Evolutionary conservation across 768 basidiomycete genomes (phyloP).

Genomic region (Kwoniella sp.): DNA sequence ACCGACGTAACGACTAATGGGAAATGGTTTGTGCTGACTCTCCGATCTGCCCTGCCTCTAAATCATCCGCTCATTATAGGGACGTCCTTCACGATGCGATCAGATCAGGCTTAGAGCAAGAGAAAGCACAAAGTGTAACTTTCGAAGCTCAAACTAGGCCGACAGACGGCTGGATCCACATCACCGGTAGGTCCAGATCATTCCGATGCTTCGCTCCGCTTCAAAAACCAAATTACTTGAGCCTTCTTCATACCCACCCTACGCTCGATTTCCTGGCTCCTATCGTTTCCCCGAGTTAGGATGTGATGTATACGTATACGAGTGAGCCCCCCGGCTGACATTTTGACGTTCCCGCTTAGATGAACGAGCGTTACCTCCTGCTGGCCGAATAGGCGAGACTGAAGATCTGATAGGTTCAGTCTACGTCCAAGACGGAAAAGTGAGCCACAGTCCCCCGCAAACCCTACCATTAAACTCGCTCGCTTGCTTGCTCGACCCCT

Average conservation of each 20-base stretch:
- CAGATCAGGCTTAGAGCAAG: conserved; percentile 32
- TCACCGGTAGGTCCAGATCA: conserved; percentile 43
- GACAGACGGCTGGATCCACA: conserved; percentile 54
- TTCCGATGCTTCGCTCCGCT: too few species aligned
- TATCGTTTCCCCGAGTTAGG: too few species aligned
- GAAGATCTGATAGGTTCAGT: conserved; percentile 54
- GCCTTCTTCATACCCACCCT: neutral
- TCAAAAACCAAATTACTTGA: too few species aligned
- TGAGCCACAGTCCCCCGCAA: conserved; percentile 27
- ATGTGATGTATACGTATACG: too few species aligned
- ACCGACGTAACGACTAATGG: too few species aligned
- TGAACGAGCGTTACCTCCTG: conserved; percentile 50
- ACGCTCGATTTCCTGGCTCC: neutral
- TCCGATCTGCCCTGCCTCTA: too few species aligned
- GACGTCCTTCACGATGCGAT: conserved; percentile 41
- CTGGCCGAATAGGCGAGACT: conserved; percentile 53
- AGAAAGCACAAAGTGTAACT: conserved; percentile 33
- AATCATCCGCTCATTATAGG: too few species aligned
- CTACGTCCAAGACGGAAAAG: conserved; percentile 53
- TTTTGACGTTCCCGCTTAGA: conserved; percentile 34
- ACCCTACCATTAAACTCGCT: too few species aligned
- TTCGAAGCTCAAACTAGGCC: conserved; percentile 50
- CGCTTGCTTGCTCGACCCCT: too few species aligned
- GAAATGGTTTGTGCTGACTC: too few species aligned
- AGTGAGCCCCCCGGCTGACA: too few species aligned